phyloP scores from a whole-genome alignment of 2,329 filamentous ascomycete species.

The Phoma sp. region DNA sequence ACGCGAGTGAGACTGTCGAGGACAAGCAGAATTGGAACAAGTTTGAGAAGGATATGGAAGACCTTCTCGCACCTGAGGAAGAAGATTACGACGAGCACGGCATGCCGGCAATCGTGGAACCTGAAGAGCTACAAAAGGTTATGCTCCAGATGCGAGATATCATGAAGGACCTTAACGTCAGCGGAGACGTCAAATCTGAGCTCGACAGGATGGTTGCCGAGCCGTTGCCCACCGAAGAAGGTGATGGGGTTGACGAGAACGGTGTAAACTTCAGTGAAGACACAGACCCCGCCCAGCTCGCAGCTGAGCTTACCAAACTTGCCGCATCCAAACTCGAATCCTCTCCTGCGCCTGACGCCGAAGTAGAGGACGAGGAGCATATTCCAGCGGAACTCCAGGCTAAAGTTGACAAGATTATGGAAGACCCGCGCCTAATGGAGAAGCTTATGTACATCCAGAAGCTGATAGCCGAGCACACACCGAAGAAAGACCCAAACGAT shows the following conservation, averaged over 20 bases:
- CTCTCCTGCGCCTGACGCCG: conserved; percentile 11
- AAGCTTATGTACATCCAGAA: conserved; percentile 42
- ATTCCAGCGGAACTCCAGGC: conserved; percentile 39
- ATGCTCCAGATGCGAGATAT: conserved; percentile 37
- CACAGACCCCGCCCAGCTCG: conserved; percentile 30
- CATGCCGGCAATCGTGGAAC: conserved; percentile 7
- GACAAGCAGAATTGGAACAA: conserved; percentile 20
- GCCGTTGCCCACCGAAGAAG: conserved; percentile 26
- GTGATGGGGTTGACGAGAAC: conserved; percentile 23
- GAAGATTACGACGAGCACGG: conserved; percentile 13
- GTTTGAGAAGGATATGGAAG: conserved; percentile 12
- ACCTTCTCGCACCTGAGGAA: conserved; percentile 17
- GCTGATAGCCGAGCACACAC: conserved; percentile 23
- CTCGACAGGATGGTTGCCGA: conserved; percentile 24
- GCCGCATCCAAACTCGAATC: conserved; percentile 15
- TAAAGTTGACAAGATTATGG: conserved; percentile 44
- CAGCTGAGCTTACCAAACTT: conserved; percentile 31
- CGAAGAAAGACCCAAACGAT: conserved; percentile 10
- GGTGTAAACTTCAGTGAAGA: conserved; percentile 10
- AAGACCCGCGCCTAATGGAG: conserved; percentile 42
- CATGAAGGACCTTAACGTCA: conserved; percentile 30
- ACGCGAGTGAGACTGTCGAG: conserved; percentile 12
- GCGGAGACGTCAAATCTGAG: conserved; percentile 29
- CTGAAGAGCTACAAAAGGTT: conserved; percentile 31
- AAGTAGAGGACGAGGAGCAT: conserved; percentile 23